Evolutionary conservation across 306 rosid species (phyloP).

Genomic region (Medicago arabica): DNA sequence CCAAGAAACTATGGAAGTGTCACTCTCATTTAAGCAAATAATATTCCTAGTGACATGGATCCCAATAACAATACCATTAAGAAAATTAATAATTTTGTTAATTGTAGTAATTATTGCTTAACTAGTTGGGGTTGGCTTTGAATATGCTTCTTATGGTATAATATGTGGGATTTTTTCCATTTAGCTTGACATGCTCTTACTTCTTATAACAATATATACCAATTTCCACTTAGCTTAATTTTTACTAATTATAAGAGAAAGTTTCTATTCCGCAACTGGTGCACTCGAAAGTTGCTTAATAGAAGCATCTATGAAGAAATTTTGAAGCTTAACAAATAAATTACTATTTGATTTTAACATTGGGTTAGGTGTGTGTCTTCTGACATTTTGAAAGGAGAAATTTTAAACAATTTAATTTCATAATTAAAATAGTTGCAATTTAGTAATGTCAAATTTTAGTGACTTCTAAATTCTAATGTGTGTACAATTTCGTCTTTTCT

Average conservation of each 20-base stretch:
- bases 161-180: slow-evolving; percentile 10
- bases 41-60: slow-evolving; percentile 55
- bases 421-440: slow-evolving; percentile 8
- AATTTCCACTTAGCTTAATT: slow-evolving; percentile 32
- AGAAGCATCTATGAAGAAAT: slow-evolving; percentile 22
- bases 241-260: slow-evolving; percentile 3
- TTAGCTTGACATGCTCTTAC: slow-evolving; percentile 24
- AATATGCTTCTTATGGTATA: slow-evolving; percentile 20
- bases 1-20: slow-evolving; percentile 55
- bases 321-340: slow-evolving; percentile 13
- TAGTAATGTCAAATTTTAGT: slow-evolving; percentile 31
- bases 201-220: not conserved
- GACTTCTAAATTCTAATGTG: not conserved
- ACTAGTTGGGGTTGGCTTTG: slow-evolving; percentile 40
- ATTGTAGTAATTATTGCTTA: slow-evolving; percentile 39
- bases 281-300: slow-evolving; percentile 26
- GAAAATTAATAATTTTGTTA: slow-evolving; percentile 31
- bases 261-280: slow-evolving; percentile 46
- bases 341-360: slow-evolving; percentile 29
- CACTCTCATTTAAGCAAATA: slow-evolving; percentile 52
- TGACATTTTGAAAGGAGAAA: slow-evolving; percentile 32
- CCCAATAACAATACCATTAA: slow-evolving; percentile 46
- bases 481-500: slow-evolving; percentile 32
- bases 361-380: slow-evolving; percentile 39
- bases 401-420: not conserved